These are phyloP conservation scores for Vigna trinervia DNA, from an alignment of 306 rosid species.

Conservation along the genomic window DNA sequence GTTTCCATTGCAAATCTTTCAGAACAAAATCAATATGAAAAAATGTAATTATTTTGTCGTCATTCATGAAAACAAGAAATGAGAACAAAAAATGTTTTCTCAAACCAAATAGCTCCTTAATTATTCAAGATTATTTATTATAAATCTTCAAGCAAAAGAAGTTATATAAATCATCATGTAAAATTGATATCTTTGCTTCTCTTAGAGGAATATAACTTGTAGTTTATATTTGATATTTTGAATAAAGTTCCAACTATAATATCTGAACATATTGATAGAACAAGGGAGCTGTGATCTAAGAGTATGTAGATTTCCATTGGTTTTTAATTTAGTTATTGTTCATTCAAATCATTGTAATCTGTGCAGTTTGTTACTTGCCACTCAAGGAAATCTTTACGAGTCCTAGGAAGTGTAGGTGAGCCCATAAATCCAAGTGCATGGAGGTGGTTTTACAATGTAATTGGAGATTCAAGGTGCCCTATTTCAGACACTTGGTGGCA, in stretches of 20 bases:
- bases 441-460: conserved; percentile 98
- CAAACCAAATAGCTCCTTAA: not conserved
- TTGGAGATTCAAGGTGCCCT: conserved; percentile 96
- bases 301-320: conserved; percentile 6
- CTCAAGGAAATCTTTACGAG: conserved; percentile 88
- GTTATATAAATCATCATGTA: conserved; percentile 12
- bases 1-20: not conserved
- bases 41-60: not conserved
- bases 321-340: conserved; percentile 30
- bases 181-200: conserved; percentile 15
- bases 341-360: conserved; percentile 14
- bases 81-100: not conserved
- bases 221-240: conserved; percentile 22
- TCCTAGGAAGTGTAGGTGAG: conserved; percentile 97
- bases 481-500: conserved; percentile 99
- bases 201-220: not conserved
- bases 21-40: not conserved
- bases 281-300: conserved; percentile 14
- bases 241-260: conserved; percentile 13
- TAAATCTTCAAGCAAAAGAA: conserved; percentile 10
- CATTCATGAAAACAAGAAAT: not conserved
- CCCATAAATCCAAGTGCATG: conserved; percentile 99
- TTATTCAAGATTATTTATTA: not conserved
- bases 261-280: conserved; percentile 18
- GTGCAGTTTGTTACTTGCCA: conserved; percentile 87